A percentile compares a stretch with the other conserved stretches of the same genome.
Evolutionary conservation across 805 yeast species (phyloP).

Genomic region (Nakazawaea ernobii): DNA sequence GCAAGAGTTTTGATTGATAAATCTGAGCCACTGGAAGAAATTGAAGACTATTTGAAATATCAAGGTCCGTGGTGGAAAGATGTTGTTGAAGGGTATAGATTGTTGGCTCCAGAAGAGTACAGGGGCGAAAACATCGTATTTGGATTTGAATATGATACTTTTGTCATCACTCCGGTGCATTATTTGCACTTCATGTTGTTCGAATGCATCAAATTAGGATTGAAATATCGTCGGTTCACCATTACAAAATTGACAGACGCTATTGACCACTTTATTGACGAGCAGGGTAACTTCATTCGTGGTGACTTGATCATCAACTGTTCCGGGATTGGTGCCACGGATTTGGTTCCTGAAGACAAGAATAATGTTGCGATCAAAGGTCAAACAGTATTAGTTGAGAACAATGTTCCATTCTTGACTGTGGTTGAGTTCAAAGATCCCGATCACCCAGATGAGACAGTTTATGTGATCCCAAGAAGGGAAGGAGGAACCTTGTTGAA

Average conservation of each 20-base stretch:
- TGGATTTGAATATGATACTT: conserved; percentile 47
- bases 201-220: conserved; percentile 41
- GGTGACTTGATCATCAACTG: conserved; percentile 45
- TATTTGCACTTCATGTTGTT: conserved; percentile 50
- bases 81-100: conserved; percentile 34
- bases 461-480: conserved; percentile 63
- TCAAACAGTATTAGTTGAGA: conserved; percentile 49
- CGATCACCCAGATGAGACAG: conserved; percentile 35
- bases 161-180: conserved; percentile 53
- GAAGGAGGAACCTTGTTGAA: conserved; percentile 73
- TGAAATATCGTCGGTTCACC: conserved; percentile 35
- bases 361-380: conserved; percentile 51
- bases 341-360: conserved; percentile 35
- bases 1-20: conserved; percentile 17
- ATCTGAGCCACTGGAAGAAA: conserved; percentile 7
- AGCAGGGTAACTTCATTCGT: conserved; percentile 17
- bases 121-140: conserved; percentile 25
- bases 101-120: conserved; percentile 30
- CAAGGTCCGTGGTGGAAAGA: conserved; percentile 45
- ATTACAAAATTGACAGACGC: conserved; percentile 44
- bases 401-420: conserved; percentile 32
- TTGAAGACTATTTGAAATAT: conserved; percentile 12
- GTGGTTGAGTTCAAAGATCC: conserved; percentile 21
- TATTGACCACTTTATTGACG: conserved; percentile 30
- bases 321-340: conserved; percentile 45